These are phyloP conservation scores for Pichia nanzhaoensis DNA, from an alignment of 805 yeast genomes.

Conservation along the genomic window DNA sequence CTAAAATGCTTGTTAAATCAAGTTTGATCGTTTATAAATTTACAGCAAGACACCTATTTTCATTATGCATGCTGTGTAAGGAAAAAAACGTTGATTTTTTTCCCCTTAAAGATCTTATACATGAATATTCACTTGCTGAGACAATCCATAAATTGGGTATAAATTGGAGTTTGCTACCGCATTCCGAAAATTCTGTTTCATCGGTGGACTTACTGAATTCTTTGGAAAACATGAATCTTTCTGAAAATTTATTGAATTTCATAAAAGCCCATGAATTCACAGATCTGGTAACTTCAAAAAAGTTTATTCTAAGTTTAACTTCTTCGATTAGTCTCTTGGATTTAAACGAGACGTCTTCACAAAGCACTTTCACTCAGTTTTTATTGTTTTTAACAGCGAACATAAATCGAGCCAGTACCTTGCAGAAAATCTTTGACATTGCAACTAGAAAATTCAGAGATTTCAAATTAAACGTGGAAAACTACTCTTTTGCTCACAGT, in stretches of 20 bases:
- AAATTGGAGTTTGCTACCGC: background rate
- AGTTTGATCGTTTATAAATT: slow-evolving; percentile 12
- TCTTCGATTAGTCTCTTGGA: slow-evolving; percentile 3
- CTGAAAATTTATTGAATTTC: background rate
- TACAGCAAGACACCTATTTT: slow-evolving; percentile 3
- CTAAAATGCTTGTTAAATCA: slow-evolving; percentile 12
- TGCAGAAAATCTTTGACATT: slow-evolving; percentile 17
- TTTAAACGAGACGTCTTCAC: slow-evolving; percentile 4
- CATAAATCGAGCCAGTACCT: too few relatives aligned
- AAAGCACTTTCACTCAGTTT: background rate
- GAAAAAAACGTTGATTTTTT: background rate
- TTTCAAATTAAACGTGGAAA: slow-evolving; percentile 5
- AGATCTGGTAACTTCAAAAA: background rate
- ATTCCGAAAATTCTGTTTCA: background rate
- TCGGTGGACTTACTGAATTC: background rate
- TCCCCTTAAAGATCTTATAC: background rate
- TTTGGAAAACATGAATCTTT: background rate
- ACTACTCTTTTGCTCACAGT: slow-evolving; percentile 6
- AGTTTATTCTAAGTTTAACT: slow-evolving; percentile 1
- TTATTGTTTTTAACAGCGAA: background rate
- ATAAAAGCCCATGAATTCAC: background rate
- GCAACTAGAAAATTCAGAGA: slow-evolving; percentile 18
- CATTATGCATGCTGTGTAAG: background rate
- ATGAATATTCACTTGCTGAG: background rate
- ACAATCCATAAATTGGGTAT: background rate